Percentiles rank a stretch among this genome's conserved stretches.
These are phyloP conservation scores for Diaporthe amygdali DNA, from an alignment of 2,329 filamentous ascomycete species.

Conservation along the genomic window DNA sequence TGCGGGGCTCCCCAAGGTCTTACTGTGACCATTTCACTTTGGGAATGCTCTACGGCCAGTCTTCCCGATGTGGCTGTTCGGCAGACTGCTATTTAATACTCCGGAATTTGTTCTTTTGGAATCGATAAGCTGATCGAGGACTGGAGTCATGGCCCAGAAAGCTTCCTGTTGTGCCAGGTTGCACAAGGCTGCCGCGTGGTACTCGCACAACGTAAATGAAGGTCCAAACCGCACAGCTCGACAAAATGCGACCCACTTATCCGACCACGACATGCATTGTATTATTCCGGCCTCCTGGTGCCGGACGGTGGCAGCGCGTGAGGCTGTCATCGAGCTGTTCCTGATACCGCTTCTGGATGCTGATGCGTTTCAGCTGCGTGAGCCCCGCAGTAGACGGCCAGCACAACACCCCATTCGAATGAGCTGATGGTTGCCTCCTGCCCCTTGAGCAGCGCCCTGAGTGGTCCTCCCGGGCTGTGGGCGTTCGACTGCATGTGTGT, in stretches of 20 bases:
- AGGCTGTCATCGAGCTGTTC: slow-evolving; percentile 10
- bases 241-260: neutral
- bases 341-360: slow-evolving; percentile 9
- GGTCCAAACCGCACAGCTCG: neutral
- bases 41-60: neutral
- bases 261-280: neutral
- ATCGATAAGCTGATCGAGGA: neutral
- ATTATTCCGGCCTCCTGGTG: neutral
- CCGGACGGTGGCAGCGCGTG: neutral
- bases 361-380: slow-evolving; percentile 11
- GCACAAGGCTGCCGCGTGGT: slow-evolving; percentile 5
- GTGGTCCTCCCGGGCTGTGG: slow-evolving; percentile 10
- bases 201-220: neutral
- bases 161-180: slow-evolving; percentile 1
- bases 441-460: neutral
- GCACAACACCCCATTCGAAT: slow-evolving; percentile 16
- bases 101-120: neutral
- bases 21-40: neutral
- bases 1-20: neutral
- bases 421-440: slow-evolving; percentile 7
- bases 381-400: slow-evolving; percentile 15
- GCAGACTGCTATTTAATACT: neutral
- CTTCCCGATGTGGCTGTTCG: neutral
- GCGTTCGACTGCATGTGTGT: slow-evolving; percentile 18
- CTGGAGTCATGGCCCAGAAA: neutral